Evolutionary conservation across 2,329 filamentous ascomycete genomes (phyloP).

Genomic region (Ceratocystis ficicola): DNA sequence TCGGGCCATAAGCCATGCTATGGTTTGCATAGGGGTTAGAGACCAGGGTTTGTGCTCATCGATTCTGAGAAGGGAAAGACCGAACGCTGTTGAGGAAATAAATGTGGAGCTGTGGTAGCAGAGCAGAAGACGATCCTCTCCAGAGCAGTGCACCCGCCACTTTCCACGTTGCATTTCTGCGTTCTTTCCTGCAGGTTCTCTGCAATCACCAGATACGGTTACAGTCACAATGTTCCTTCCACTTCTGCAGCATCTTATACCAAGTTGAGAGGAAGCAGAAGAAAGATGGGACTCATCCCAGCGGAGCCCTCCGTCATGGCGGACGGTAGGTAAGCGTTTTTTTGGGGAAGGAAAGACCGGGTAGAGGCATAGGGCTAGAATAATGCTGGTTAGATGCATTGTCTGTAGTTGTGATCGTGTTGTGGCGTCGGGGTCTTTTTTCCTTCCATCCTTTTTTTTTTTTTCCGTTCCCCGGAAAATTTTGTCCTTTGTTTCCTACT

Average conservation of each 20-base stretch:
- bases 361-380: constrained; percentile 13
- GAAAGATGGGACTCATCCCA: neutral
- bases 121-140: neutral
- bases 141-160: constrained; percentile 2
- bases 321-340: neutral
- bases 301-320: neutral
- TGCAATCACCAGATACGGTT: neutral
- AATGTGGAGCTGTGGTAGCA: neutral
- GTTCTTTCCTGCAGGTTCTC: neutral
- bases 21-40: neutral
- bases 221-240: constrained; percentile 6
- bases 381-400: constrained; percentile 12
- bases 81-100: neutral
- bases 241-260: neutral
- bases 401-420: neutral
- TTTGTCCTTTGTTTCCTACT: neutral
- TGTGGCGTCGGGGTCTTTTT: neutral
- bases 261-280: neutral
- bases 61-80: neutral
- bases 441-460: neutral
- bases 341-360: constrained; percentile 6
- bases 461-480: neutral
- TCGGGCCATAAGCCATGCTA: neutral
- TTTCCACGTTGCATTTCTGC: constrained; percentile 3
- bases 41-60: neutral